Evolutionary conservation across 225 moss, liverwort and hornwort genomes (phyloP), one percentile per base, ranked within the genome.

Genomic region (Bryum argenteum): DNA sequence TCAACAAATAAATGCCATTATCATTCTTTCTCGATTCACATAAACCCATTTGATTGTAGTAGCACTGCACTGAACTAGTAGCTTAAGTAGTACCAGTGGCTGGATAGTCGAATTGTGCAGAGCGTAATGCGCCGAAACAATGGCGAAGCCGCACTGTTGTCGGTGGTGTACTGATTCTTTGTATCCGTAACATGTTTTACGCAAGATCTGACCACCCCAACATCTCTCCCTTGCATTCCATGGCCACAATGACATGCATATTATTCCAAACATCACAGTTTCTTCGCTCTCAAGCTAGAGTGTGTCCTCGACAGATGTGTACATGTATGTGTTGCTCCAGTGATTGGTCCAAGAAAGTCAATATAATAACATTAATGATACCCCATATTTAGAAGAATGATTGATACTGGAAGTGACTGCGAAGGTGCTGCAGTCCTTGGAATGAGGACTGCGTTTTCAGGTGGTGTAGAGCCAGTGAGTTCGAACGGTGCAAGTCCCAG

Each of bases 111-210:
- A 60, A 71, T 72, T 67, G 71, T 76, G 71, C 71, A 76, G 76
- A 80, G 80, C 76, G 63, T 71, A 33, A 67, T 67, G 67, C 72
- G 80, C 80, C 67, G 21, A 6, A 48, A n/a, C 18, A 8, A 24
- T 33, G 76, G 80, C 62, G 51, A 67, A 55, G 76, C 80, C 77
- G 81, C 81, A 72, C 53, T 43, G 57, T 67, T 67, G 13, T 33
- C 33, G 33, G 33, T 33, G 33, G 33, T 33, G 3, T 33, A 33
- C 39, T 23, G 41, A 55, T 53, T 24, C 24, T 26, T 66, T 75
- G 54, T 75, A 67, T 61, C 48, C 51, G 61, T 21, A 54, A 71
- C n/a, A 18, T 75, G 58, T 74, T 75, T 74, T 75, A 57, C 52
- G 53, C 63, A 45, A 23, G 48, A n/a, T n/a, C n/a, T n/a, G n/a